These are phyloP conservation scores for Sporothrix dimorphospora DNA, from an alignment of 2,329 filamentous ascomycete genomes.

Conservation along the genomic window DNA sequence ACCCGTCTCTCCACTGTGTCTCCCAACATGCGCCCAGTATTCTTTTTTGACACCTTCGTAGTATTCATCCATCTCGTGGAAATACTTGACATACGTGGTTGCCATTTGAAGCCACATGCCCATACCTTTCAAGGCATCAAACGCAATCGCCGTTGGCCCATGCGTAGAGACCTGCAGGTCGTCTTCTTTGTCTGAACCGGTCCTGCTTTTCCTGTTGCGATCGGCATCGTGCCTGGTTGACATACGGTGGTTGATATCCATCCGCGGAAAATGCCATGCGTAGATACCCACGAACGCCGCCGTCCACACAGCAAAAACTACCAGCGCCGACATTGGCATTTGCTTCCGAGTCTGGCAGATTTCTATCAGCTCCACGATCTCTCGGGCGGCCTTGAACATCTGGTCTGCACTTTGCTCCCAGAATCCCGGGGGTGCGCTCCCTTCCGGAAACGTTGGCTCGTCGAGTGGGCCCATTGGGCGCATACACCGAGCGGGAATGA, in stretches of 20 bases:
- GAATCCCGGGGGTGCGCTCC: conserved; percentile 56
- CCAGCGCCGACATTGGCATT: conserved; percentile 68
- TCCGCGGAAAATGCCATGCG: conserved; percentile 66
- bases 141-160: conserved; percentile 52
- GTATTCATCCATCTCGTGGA: conserved; percentile 57
- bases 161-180: conserved; percentile 40
- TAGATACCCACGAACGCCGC: conserved; percentile 69
- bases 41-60: conserved; percentile 56
- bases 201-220: not conserved
- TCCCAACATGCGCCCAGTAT: conserved; percentile 43
- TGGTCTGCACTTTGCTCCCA: conserved; percentile 65
- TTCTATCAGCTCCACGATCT: conserved; percentile 66
- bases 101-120: conserved; percentile 59
- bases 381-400: conserved; percentile 64
- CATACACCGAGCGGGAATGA: conserved; percentile 60
- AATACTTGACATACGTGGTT: conserved; percentile 56
- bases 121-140: conserved; percentile 56
- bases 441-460: conserved; percentile 55
- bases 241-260: conserved; percentile 65
- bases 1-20: conserved; percentile 30
- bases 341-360: conserved; percentile 61
- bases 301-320: conserved; percentile 68
- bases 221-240: conserved; percentile 27
- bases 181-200: not conserved
- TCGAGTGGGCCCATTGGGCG: conserved; percentile 61